A percentile compares a stretch with the other conserved stretches of the same genome.
Evolutionary conservation across 495 filamentous ascomycete genomes (phyloP).

Genomic region (Aspergillus sclerotiicarbonarius): DNA sequence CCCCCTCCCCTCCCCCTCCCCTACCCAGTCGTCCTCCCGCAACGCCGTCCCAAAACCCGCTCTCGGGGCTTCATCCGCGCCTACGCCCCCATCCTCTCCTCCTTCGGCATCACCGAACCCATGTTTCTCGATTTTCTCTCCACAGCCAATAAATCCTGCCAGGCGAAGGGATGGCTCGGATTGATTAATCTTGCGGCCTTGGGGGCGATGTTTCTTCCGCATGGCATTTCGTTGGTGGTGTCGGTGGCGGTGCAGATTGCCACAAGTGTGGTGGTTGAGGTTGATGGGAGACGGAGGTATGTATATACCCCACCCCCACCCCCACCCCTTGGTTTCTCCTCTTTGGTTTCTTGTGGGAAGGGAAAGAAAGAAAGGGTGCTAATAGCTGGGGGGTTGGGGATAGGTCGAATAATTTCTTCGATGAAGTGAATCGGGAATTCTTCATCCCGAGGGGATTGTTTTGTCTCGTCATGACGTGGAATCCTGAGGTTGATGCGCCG

Average conservation of each 20-base stretch:
- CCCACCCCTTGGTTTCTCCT: too few relatives aligned
- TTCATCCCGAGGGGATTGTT: conserved; percentile 60
- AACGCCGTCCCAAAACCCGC: too few relatives aligned
- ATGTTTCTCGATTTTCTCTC: conserved; percentile 56
- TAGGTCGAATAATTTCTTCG: conserved; percentile 54
- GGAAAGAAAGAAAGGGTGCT: too few relatives aligned
- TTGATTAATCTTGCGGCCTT: conserved; percentile 46
- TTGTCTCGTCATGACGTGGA: conserved; percentile 60
- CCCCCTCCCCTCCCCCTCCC: too few relatives aligned
- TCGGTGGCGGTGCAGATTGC: conserved; percentile 39
- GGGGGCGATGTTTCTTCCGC: conserved; percentile 38
- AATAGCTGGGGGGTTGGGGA: too few relatives aligned
- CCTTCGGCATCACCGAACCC: conserved; percentile 49
- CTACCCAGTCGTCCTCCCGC: too few relatives aligned
- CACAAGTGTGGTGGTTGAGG: conserved; percentile 44
- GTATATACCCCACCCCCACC: conserved; percentile 3
- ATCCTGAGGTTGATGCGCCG: conserved; percentile 36
- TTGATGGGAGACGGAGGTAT: conserved; percentile 35
- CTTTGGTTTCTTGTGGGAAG: too few relatives aligned
- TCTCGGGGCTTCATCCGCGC: conserved; percentile 39
- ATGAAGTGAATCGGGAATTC: conserved; percentile 55
- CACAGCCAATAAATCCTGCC: conserved; percentile 42
- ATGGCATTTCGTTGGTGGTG: conserved; percentile 43
- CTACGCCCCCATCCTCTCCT: conserved; percentile 52
- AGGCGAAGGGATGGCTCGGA: conserved; percentile 35